These are phyloP conservation scores for Rhodotorula sp. DNA, from an alignment of 1,284 basidiomycete species.

Conservation along the genomic window DNA sequence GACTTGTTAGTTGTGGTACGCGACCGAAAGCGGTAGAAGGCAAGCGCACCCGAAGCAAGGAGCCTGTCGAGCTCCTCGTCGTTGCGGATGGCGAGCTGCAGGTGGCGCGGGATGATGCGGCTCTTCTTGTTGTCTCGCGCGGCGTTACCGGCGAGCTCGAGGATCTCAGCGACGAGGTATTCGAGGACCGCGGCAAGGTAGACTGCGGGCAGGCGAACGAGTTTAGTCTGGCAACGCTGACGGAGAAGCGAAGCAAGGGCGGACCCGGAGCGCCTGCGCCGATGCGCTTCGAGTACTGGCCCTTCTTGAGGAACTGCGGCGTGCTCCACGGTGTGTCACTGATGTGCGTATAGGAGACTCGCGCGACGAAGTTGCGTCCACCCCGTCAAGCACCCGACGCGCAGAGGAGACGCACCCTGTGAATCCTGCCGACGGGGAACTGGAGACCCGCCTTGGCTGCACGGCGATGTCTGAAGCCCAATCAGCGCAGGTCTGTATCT, in stretches of 20 bases:
- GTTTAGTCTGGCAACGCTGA: neutral
- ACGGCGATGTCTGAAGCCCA: conserved; percentile 43
- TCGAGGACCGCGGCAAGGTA: conserved; percentile 86
- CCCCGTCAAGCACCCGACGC: no score
- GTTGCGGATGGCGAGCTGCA: conserved; percentile 83
- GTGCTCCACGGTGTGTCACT: conserved; percentile 51
- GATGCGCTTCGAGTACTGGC: conserved; percentile 65
- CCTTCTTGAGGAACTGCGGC: conserved; percentile 68
- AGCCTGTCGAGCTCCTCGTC: conserved; percentile 70
- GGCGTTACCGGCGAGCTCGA: conserved; percentile 71
- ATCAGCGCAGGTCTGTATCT: conserved; percentile 67
- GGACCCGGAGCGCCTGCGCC: conserved; percentile 76
- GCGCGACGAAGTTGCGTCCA: no score
- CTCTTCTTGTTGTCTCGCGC: conserved; percentile 69
- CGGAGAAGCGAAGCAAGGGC: neutral
- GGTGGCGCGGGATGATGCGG: conserved; percentile 85
- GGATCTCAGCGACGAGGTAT: conserved; percentile 84
- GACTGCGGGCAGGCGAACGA: conserved; percentile 52
- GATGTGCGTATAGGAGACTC: no score
- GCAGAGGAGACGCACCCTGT: conserved; percentile 47
- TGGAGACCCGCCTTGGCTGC: conserved; percentile 66
- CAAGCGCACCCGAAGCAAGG: conserved; percentile 59
- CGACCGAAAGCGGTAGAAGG: neutral
- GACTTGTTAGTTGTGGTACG: neutral
- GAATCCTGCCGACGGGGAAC: conserved; percentile 91